Conservation (phyloP, 257 asterid genomes). For the Solanum appendiculatum region DNA sequence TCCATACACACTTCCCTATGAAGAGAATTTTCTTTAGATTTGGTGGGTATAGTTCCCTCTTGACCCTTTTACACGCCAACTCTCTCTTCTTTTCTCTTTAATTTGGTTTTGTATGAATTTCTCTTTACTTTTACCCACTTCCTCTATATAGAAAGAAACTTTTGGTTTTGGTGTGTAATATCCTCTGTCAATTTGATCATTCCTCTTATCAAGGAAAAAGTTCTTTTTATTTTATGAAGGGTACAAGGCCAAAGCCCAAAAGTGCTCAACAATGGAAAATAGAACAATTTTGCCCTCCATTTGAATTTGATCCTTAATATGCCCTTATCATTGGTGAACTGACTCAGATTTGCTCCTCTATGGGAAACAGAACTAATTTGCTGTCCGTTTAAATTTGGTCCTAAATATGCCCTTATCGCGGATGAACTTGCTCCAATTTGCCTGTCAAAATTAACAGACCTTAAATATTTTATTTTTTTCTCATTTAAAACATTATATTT, state of each 20-base stretch:
- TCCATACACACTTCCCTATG: neutral
- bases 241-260: neutral
- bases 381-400: neutral
- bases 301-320: neutral
- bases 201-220: neutral
- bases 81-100: neutral
- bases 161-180: neutral
- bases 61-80: neutral
- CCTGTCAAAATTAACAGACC: neutral
- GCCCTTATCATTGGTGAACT: neutral
- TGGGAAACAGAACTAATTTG: neutral
- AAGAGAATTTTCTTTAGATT: neutral
- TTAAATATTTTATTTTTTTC: neutral
- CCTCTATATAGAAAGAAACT: neutral
- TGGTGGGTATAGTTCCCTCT: neutral
- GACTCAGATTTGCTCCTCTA: neutral
- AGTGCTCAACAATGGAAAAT: neutral
- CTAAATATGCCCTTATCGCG: neutral
- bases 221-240: neutral
- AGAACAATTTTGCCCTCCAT: neutral
- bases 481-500: neutral
- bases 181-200: neutral
- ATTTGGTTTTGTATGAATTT: neutral
- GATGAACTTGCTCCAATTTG: neutral
- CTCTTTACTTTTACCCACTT: neutral